phyloP scores from a whole-genome alignment of 1,139 yeast species.

The Entelexis sorbosivorans region DNA sequence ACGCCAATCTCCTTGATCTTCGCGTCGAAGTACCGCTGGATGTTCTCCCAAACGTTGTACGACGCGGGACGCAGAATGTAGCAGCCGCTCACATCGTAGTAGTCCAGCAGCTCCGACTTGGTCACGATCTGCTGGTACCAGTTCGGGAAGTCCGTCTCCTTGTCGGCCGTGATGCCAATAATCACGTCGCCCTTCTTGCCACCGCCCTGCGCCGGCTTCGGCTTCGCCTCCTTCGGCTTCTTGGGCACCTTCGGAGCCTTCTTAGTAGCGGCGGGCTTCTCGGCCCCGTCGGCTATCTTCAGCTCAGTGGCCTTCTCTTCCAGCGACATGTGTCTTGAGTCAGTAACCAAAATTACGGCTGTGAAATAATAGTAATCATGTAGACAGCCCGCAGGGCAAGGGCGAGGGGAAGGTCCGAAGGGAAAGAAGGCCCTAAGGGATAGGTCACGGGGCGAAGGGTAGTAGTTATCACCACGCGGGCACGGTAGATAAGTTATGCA shows the following conservation, averaged over 20 bases:
- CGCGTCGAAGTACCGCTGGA: slow-evolving; percentile 75
- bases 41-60: slow-evolving; percentile 86
- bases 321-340: slow-evolving; percentile 11
- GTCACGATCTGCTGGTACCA: slow-evolving; percentile 96
- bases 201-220: slow-evolving; percentile 18
- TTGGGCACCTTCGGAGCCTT: slow-evolving; percentile 8
- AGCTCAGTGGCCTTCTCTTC: slow-evolving; percentile 19
- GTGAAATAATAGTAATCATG: slow-evolving; percentile 1
- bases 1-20: slow-evolving; percentile 83
- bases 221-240: slow-evolving; percentile 16
- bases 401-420: not conserved
- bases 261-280: not conserved
- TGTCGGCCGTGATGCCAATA: slow-evolving; percentile 93
- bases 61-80: slow-evolving; percentile 96
- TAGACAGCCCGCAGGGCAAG: not conserved
- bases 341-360: not conserved
- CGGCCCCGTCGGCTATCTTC: slow-evolving; percentile 12
- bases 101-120: slow-evolving; percentile 96
- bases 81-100: slow-evolving; percentile 98
- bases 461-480: too few species aligned
- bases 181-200: slow-evolving; percentile 66
- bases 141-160: slow-evolving; percentile 79
- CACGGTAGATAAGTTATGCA: too few species aligned
- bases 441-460: too few species aligned
- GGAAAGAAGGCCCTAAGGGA: not conserved